Evolutionary conservation across 176 grass and related monocot species (phyloP).

Genomic region (Oryza punctata): DNA sequence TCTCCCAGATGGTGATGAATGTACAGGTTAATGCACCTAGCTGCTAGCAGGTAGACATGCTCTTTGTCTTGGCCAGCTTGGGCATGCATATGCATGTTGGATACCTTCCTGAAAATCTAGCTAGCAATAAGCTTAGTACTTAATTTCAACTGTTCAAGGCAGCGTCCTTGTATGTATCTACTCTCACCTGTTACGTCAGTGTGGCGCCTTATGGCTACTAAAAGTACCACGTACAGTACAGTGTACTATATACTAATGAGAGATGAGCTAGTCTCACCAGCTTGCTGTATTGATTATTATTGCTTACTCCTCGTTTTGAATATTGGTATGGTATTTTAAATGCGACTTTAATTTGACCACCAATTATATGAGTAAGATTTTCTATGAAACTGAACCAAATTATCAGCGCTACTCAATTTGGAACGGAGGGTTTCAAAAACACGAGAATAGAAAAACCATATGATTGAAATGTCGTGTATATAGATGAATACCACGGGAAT

Average conservation of each 20-base stretch:
- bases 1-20: background rate
- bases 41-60: too few relatives aligned
- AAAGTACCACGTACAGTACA: background rate
- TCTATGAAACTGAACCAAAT: too few relatives aligned
- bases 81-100: background rate
- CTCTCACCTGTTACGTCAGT: background rate
- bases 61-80: too few relatives aligned
- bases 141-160: background rate
- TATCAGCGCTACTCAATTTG: too few relatives aligned
- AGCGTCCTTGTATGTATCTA: background rate
- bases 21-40: too few relatives aligned
- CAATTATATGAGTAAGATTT: too few relatives aligned
- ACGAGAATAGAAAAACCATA: too few relatives aligned
- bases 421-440: too few relatives aligned
- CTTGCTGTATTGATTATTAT: background rate
- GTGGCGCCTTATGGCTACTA: background rate
- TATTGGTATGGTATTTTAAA: too few relatives aligned
- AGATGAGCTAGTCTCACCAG: background rate
- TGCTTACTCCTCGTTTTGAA: background rate
- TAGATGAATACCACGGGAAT: too few relatives aligned
- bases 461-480: too few relatives aligned
- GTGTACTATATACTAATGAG: background rate
- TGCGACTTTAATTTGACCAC: too few relatives aligned
- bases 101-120: background rate
- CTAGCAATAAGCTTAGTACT: background rate